Base-by-base conservation (phyloP, 2,329 filamentous ascomycete genomes). In the Fusarium musae region DNA sequence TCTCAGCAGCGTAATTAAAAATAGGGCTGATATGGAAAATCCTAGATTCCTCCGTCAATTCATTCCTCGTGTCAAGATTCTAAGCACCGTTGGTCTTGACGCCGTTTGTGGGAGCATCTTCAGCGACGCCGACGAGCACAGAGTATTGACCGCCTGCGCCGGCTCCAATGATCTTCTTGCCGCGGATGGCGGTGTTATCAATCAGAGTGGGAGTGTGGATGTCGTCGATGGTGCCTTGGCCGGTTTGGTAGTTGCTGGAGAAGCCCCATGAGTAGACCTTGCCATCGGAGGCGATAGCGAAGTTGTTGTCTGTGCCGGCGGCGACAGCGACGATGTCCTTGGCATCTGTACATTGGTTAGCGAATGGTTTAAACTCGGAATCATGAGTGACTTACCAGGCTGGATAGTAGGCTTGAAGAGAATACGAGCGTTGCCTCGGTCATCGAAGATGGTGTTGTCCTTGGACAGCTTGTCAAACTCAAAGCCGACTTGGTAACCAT, bases 91-190 rank as follows among this genome's bases (percentile, higher is more conserved):
- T 78, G 44, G 68, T 60, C 66, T 66, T 60, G 30, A 75, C 74
- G 19, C 82, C 82, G 47, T 83, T 84, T 44, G 75, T 71, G 54
- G 77, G 76, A 2, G 52, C 72, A 15, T 77, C 78, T 26, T 80
- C 79, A 30, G 83, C 76, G 67, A 79, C 79, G 59, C 87, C 87
- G 15, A 87, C 85, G n/a, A 93, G 77, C 30, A 93, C 83, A 3
- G 91, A 92, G 81, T 90, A 98, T 79, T 98, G 95, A 9, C 95
- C 95, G 73, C 96, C 95, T n/a, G 92, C 92, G 47, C 93, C 93
- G n/a, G 93, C 93, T 83, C 88, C 94, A 39, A 91, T 87, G 47
- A 98, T 87, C 81, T 91, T 90, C 83, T 92, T 91, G 46, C 90
- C 93, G 36, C 91, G 88, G 34, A 96, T 89, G 46, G 94, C 95